phyloP scores from a whole-genome alignment of 495 filamentous ascomycete species.

The Ascodesmis nigricans region DNA sequence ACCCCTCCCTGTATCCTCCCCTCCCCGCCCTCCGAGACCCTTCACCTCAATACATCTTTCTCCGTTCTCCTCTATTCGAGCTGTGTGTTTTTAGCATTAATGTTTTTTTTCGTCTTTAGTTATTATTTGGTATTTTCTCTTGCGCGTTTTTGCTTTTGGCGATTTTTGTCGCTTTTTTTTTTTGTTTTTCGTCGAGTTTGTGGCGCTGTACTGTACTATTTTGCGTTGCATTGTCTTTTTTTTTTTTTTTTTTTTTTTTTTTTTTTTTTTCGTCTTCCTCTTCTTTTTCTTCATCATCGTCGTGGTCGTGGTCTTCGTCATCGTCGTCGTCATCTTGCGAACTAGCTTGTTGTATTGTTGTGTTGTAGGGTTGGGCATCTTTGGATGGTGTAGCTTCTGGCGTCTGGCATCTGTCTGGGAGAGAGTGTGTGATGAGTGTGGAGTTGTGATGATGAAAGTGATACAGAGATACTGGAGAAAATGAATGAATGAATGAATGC shows the following conservation, averaged over 20 bases:
- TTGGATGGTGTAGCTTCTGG: no score
- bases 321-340: no score
- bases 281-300: no score
- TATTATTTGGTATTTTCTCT: slow-evolving; percentile 21
- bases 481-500: no score
- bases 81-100: slow-evolving; percentile 8
- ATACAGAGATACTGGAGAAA: no score
- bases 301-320: no score
- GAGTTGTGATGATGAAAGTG: no score
- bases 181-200: slow-evolving; percentile 23
- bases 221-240: slow-evolving; percentile 18
- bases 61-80: slow-evolving; percentile 13
- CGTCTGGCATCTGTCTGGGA: no score
- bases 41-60: slow-evolving; percentile 8
- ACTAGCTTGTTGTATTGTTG: no score
- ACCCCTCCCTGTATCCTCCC: slow-evolving; percentile 6
- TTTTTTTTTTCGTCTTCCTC: slow-evolving; percentile 7
- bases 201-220: slow-evolving; percentile 23
- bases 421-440: no score
- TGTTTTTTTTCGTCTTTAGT: slow-evolving; percentile 15
- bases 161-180: no score
- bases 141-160: slow-evolving; percentile 23
- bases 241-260: slow-evolving; percentile 19
- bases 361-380: no score
- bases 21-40: slow-evolving; percentile 7